Conservation (phyloP, 805 yeast genomes). For the Kodamaea kaohsiungensis region DNA sequence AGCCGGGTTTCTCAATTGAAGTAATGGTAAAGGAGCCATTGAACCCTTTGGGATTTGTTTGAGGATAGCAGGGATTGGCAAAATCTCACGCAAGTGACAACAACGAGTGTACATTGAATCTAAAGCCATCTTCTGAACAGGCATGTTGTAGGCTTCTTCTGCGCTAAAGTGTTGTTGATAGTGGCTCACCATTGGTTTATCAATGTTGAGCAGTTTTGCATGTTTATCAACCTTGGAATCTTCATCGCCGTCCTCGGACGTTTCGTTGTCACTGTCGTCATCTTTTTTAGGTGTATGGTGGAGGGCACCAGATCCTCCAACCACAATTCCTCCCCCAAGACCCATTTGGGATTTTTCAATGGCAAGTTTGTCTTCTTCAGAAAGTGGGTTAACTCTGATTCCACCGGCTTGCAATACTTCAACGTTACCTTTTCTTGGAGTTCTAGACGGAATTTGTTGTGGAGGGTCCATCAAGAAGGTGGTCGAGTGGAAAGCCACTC, state of each 20-base stretch:
- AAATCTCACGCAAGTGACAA: constrained; percentile 86
- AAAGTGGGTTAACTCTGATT: constrained; percentile 52
- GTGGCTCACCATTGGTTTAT: constrained; percentile 31
- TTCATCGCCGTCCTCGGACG: constrained; percentile 14
- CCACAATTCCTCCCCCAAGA: constrained; percentile 68
- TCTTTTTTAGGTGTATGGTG: constrained; percentile 5
- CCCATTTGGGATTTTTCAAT: constrained; percentile 42
- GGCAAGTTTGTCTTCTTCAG: constrained; percentile 51
- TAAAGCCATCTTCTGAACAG: constrained; percentile 49
- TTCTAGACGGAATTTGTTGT: constrained; percentile 88
- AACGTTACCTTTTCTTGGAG: constrained; percentile 77
- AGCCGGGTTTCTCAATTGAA: constrained; percentile 79
- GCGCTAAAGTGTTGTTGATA: constrained; percentile 7
- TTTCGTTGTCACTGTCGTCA: neutral
- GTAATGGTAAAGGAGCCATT: constrained; percentile 66
- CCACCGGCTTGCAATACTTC: constrained; percentile 56
- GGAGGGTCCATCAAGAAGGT: constrained; percentile 65
- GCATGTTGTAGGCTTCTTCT: constrained; percentile 24
- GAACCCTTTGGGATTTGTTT: constrained; percentile 80
- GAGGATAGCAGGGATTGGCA: constrained; percentile 88
- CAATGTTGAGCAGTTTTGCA: constrained; percentile 29
- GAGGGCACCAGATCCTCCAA: constrained; percentile 74
- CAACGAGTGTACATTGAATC: constrained; percentile 87
- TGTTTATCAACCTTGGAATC: constrained; percentile 24
- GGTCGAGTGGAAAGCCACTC: constrained; percentile 44